Evolutionary conservation across 352 stramenopile genomes (phyloP), one percentile per base, ranked within the genome.

Genomic region (Pseudoperonospora humuli): DNA sequence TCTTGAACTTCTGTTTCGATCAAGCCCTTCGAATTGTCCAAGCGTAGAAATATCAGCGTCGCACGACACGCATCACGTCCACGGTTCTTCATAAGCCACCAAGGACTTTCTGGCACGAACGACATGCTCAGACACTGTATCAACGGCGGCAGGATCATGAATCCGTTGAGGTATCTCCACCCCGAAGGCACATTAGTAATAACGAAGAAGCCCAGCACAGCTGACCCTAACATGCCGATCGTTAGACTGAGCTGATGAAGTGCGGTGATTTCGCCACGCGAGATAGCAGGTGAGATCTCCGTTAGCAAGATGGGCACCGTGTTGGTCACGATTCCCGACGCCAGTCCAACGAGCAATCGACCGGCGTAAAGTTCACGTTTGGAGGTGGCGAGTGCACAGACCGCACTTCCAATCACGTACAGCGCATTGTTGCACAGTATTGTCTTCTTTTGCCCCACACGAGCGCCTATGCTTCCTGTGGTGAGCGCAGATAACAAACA

Each of bases 171-270:
- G 39, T 86, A 87, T 45, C 82, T 67, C 86, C 86, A 96, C 1
- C 86, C 86, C 7, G 81, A 85, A 1, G 71, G 65, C 15, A 95
- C 76, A 31, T 86, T 78, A 0, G 61, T 70, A 11, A 94, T 75
- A 15, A 96, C 42, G 15, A 76, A 68, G 43, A 77, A 88, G 3
- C 85, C 86, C 28, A 95, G 43, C 10, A 95, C 40, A 4, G 71
- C 75, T 0, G 79, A 84, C 17, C 58, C 45, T 7, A 96, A 62
- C 50, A 95, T 95, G 25, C 84, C 86, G 42, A 95, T 81, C 13
- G 86, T 95, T 21, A 96, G 50, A 50, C 76, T 67, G 14, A 95
- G 62, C 46, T 96, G 84, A 42, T 96, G 86, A 18, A 93, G 67
- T 36, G 81, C 86, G 13, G 82, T 93, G 49, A 96, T 88, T 40